Evolutionary conservation across 257 asterid genomes (phyloP), one percentile per base, ranked within the genome.

Genomic region (Plantago elongata): DNA sequence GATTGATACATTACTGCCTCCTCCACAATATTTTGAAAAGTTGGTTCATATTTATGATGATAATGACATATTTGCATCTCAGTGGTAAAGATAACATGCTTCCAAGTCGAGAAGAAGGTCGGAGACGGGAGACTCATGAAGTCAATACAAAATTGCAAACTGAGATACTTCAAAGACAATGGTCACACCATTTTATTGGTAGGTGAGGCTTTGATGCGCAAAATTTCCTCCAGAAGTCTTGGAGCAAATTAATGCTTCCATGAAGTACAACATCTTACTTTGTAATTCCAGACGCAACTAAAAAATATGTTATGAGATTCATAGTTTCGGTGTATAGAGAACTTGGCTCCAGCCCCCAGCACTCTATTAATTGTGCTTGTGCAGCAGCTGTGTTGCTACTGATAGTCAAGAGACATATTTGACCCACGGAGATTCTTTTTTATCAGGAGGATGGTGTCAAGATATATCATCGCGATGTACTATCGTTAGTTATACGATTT

Each of bases 1-100:
- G 45, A 75, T 87, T 13, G 75, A 85, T 63, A 51, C 69, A 9
- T 12, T 66, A 60, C 72, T 56, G 65, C 78, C 91, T 49, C 85
- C 94, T 47, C 4, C 79, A 43, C 64, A 47, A 60, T 74, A 75
- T 68, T 67, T 72, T 61, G 89, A 85, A 69, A 80, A 78, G 70
- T 76, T 89, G 1, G 11, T 55, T 57, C 55, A 34, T 47, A 30
- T 38, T 29, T 57, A 63, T 51, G 62, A 37, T 34, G 40, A 34
- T 34, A 34, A 34, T 46, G 46, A 18, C 44, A 71, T 47, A 56
- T 68, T 72, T 85, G 63, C 62, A 65, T 77, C 62, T 18, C 77
- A 93, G 99, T 79, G 99, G 95, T 76, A 93, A 89, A 82, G 99
- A 93, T 67, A 82, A 74, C 73, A 76, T 93, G 96, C 90, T 93